Conservation (phyloP, 2,329 filamentous ascomycete genomes). For the Sarocladiaceae sp. region DNA sequence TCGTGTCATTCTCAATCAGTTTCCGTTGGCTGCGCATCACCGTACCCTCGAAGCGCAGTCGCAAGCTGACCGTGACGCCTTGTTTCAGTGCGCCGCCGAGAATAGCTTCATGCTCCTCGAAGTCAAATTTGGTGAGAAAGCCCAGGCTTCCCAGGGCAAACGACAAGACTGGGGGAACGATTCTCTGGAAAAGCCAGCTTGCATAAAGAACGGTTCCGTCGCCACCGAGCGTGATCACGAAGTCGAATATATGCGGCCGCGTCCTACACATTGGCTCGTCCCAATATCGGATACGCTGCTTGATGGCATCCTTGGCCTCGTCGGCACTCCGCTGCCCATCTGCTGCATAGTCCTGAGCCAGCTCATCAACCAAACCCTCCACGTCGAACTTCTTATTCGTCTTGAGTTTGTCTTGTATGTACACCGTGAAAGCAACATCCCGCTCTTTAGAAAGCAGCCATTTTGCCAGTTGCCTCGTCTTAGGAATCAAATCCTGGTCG, state of each 20-base stretch:
- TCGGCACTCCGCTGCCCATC: constrained; percentile 28
- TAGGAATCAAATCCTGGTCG: constrained; percentile 71
- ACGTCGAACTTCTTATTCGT: constrained; percentile 71
- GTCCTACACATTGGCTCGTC: constrained; percentile 71
- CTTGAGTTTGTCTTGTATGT: constrained; percentile 73
- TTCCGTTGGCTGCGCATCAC: constrained; percentile 74
- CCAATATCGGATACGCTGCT: constrained; percentile 73
- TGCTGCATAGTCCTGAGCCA: constrained; percentile 39
- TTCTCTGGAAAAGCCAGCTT: constrained; percentile 93
- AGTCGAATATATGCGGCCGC: constrained; percentile 85
- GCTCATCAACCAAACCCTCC: constrained; percentile 60
- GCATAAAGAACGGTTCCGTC: constrained; percentile 97
- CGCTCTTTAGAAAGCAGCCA: constrained; percentile 77
- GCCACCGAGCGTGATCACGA: constrained; percentile 85
- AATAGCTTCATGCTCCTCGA: constrained; percentile 65
- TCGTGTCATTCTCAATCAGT: constrained; percentile 37
- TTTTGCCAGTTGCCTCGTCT: constrained; percentile 70
- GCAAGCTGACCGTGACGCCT: constrained; percentile 82
- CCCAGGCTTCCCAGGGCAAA: constrained; percentile 90
- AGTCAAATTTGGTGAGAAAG: constrained; percentile 96
- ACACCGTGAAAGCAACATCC: constrained; percentile 69
- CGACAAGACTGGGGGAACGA: constrained; percentile 88
- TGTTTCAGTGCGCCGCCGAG: constrained; percentile 70
- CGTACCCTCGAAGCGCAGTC: constrained; percentile 87
- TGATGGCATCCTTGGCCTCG: constrained; percentile 31